These are phyloP conservation scores for Piper longum DNA, from an alignment of 164 flowering plant genomes.

Conservation along the genomic window DNA sequence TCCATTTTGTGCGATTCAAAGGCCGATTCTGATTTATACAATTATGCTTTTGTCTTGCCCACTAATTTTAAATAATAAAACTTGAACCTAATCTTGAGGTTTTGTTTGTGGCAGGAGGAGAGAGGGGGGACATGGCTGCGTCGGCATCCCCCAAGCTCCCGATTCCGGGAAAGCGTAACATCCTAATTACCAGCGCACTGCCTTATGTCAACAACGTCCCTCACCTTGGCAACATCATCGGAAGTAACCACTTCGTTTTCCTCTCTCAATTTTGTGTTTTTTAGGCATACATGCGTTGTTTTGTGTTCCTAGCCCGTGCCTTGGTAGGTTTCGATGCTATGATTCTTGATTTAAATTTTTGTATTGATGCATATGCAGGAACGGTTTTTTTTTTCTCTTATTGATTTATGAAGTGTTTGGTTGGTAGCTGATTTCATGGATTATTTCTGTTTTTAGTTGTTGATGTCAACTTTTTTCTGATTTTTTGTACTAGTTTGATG, in stretches of 20 bases:
- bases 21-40: no score
- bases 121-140: slow-evolving; percentile 4
- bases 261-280: neutral
- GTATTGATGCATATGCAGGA: neutral
- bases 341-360: neutral
- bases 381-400: neutral
- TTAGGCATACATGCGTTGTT: neutral
- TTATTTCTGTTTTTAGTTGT: no score
- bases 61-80: no score
- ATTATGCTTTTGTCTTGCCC: no score
- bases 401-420: no score
- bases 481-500: no score
- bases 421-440: no score
- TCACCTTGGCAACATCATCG: slow-evolving; percentile 13
- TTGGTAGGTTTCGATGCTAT: no score
- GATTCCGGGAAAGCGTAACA: slow-evolving; percentile 6
- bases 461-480: no score
- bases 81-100: neutral
- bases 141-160: slow-evolving; percentile 2
- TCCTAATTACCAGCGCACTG: slow-evolving; percentile 12
- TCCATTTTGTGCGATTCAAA: no score
- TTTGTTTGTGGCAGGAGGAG: no score
- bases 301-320: no score
- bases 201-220: slow-evolving; percentile 13
- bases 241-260: slow-evolving; percentile 5